Conservation (phyloP, 495 filamentous ascomycete species). For the Tuber aestivum region DNA sequence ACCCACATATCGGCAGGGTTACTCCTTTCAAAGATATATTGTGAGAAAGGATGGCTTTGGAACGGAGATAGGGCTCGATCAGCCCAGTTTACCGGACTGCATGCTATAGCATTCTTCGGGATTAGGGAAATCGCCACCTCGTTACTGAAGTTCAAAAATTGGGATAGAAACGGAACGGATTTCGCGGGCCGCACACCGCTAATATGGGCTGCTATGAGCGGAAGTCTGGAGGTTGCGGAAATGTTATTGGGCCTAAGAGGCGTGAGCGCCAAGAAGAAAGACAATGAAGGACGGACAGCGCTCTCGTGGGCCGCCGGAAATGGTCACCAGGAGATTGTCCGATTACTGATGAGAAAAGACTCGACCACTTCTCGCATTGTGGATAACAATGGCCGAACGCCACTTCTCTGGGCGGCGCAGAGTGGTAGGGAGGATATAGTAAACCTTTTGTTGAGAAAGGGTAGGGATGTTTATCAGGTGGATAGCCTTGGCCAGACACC, state of each 20-base stretch:
- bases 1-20: too few species aligned
- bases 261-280: constrained; percentile 8
- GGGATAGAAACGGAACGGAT: constrained; percentile 25
- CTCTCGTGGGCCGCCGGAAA: constrained; percentile 45
- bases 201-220: constrained; percentile 27
- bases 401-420: constrained; percentile 21
- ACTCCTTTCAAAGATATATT: neutral
- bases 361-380: neutral
- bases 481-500: constrained; percentile 35
- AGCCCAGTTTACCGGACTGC: neutral
- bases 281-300: constrained; percentile 31
- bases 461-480: constrained; percentile 5
- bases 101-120: neutral
- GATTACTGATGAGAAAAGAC: constrained; percentile 15
- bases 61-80: too few species aligned
- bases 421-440: constrained; percentile 31
- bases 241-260: constrained; percentile 26
- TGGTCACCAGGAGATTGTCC: constrained; percentile 43
- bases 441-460: constrained; percentile 12
- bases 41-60: neutral
- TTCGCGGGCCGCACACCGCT: constrained; percentile 36
- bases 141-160: constrained; percentile 23
- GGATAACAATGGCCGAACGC: constrained; percentile 22
- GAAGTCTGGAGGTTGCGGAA: constrained; percentile 29
- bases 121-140: neutral